These are phyloP conservation scores for Penicillium hesseltinei DNA, from an alignment of 2,329 filamentous ascomycete species.

Conservation along the genomic window DNA sequence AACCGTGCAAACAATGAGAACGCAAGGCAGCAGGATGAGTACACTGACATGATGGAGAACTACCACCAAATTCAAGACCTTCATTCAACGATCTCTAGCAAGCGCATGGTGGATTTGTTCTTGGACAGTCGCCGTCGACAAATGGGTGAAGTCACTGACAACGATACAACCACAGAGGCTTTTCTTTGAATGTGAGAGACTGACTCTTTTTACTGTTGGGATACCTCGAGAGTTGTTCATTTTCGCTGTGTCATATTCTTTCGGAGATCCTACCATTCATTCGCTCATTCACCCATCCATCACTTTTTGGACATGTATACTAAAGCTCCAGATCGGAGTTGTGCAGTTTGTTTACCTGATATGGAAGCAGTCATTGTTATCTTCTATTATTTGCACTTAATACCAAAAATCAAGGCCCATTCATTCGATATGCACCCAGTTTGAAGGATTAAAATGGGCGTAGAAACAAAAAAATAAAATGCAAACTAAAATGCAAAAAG, in stretches of 20 bases:
- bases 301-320: background rate
- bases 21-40: slow-evolving; percentile 16
- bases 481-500: slow-evolving; percentile 17
- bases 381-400: background rate
- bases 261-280: background rate
- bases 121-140: slow-evolving; percentile 34
- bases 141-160: slow-evolving; percentile 19
- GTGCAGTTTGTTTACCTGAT: background rate
- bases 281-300: background rate
- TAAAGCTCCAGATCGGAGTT: background rate
- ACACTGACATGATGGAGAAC: slow-evolving; percentile 15
- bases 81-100: slow-evolving; percentile 32
- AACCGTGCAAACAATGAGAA: slow-evolving; percentile 34
- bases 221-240: background rate
- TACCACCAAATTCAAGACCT: slow-evolving; percentile 23
- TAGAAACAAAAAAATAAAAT: background rate
- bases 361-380: background rate
- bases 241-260: background rate
- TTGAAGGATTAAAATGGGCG: background rate
- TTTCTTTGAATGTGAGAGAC: slow-evolving; percentile 27
- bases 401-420: background rate
- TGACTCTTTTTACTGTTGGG: background rate
- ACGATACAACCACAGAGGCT: slow-evolving; percentile 18
- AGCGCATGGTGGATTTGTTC: slow-evolving; percentile 41
- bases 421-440: background rate